Percentiles rank a stretch among this genome's conserved stretches.
phyloP scores from a whole-genome alignment of 2,329 filamentous ascomycete species.

The Microdochium paspali region DNA sequence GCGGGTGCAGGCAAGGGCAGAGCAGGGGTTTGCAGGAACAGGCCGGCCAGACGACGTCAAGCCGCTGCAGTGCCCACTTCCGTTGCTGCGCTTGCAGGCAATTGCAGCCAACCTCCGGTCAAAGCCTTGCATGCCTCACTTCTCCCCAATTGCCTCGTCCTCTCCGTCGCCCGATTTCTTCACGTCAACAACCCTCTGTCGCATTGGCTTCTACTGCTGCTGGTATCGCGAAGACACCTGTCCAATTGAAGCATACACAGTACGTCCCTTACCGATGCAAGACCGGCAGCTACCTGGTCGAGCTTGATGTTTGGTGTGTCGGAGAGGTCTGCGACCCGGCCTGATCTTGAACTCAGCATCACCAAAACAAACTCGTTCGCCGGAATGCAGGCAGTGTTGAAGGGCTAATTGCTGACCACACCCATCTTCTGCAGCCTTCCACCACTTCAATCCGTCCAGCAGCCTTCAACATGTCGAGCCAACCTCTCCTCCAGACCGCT shows the following conservation, averaged over 20 bases:
- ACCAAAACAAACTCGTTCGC: too few relatives aligned
- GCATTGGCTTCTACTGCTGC: background rate
- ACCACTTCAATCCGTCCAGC: background rate
- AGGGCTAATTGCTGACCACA: background rate
- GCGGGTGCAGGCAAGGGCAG: background rate
- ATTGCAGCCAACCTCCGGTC: background rate
- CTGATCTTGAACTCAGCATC: too few relatives aligned
- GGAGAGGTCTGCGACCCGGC: too few relatives aligned
- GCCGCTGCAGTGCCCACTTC: background rate
- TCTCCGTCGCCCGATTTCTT: too few relatives aligned
- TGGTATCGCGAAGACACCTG: background rate
- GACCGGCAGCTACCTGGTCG: too few relatives aligned
- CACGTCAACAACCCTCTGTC: background rate
- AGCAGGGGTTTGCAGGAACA: background rate
- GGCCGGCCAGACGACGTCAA: background rate
- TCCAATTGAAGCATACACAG: background rate
- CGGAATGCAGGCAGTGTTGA: too few relatives aligned
- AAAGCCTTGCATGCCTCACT: background rate
- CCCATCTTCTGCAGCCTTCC: background rate
- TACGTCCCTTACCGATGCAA: too few relatives aligned
- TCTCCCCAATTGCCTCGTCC: background rate
- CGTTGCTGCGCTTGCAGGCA: background rate
- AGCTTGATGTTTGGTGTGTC: too few relatives aligned
- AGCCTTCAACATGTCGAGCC: conserved; percentile 68
- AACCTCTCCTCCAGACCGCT: conserved; percentile 89